Base-by-base conservation (phyloP, 73 alveolate species). In the Loxodes magnus region DNA sequence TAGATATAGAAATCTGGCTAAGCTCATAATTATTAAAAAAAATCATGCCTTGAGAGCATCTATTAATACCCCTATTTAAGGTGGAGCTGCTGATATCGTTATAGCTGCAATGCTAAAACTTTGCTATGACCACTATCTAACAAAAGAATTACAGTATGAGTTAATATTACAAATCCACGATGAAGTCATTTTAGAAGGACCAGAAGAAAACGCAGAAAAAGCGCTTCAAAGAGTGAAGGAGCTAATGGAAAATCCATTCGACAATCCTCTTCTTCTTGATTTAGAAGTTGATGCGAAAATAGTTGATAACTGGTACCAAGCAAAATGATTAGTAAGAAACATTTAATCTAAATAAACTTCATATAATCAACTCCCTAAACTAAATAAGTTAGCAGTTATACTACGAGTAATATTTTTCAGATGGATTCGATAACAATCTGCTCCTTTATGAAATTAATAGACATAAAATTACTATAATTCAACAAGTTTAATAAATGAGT, bases 11-110 rank as follows among this genome's bases (percentile, higher is more conserved):
- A 68, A 77, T 21, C 52, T 86, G 51, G 69, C 69, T 43, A 84
- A 77, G 43, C 74, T 33, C n/a, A 23, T 41, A 10, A n/a, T n/a
- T 24, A 10, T 38, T 5, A 41, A 51, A 51, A 29, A 51, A 61
- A 49, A 44, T 23, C 81, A 63, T 36, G 96, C 89, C 9, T 51
- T 70, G 37, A 64, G 98, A 30, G 90, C 90, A 5, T 77, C 94
- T 14, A 81, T 84, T 21, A 88, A 84, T 62, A 70, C 94, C 17
- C 95, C 95, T 1, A 80, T 88, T 17, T 77, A 88, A 64, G 98
- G 98, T 31, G 93, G 98, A 5, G 98, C 96, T 6, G 98, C 98
- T 0, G 98, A 90, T 71, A 66, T 90, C 12, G 98, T 90, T 30
- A 57, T 79, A 24, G 96, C 95, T 10, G 96, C 97, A 10, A 90